Evolutionary conservation across 2,329 filamentous ascomycete species (phyloP), one percentile per base, ranked within the genome.

Genomic region (Xylariaceae sp.): DNA sequence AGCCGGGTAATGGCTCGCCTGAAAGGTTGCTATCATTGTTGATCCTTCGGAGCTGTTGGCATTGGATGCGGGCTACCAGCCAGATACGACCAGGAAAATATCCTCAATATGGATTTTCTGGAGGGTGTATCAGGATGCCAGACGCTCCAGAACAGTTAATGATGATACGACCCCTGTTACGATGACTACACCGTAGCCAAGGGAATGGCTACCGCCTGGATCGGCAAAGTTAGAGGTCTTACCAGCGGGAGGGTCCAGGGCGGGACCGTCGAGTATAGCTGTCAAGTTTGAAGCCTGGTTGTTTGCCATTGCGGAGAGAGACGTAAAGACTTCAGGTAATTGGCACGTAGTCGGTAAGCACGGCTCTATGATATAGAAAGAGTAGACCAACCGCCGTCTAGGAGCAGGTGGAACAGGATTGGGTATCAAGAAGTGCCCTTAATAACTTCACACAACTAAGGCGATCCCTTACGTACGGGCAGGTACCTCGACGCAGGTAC

Each of bases 131-230:
- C 40, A 28, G 11, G 40, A 38, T 15, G 28, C 17, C 6, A 42
- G 29, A n/a, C 40, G 40, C 8, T 19, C 9, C 4, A 42, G 18
- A 19, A 42, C 18, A 4, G 40, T 19, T 9, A 42, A 13, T 16
- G 29, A 38, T 9, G 40, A 22, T 7, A 42, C 13, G 13, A 29
- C 18, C 28, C 12, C 22, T 3, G 22, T 19, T 12, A 35, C 3
- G 19, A 46, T 43, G 17, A 43, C 16, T 15, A 43, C 18, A n/a
- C 19, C 32, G 22, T 46, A 40, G 1, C 40, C 44, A n/a, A 46
- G 15, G 3, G 32, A 12, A 36, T 43, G 36, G 29, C 19, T 42
- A 24, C 44, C 44, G 8, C 44, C 44, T 8, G 37, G 29, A 18
- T 46, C 12, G 16, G 15, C 18, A 15, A 46, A 46, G 22, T 46